Evolutionary conservation across 2,329 filamentous ascomycete genomes (phyloP).

Genomic region (Falciphora oryzae): DNA sequence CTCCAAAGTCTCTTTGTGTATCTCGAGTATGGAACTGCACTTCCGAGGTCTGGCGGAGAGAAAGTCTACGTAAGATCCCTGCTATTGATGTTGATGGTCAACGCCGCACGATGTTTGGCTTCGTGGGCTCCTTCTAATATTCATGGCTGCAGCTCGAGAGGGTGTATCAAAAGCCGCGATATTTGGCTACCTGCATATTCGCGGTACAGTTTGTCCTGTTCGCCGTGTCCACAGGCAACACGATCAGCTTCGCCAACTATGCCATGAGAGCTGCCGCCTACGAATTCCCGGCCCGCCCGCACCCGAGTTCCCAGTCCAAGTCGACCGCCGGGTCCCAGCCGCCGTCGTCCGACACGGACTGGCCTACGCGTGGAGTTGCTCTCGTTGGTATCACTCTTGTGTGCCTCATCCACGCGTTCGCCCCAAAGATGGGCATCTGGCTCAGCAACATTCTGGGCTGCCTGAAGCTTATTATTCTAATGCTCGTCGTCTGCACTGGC

Average conservation of each 20-base stretch:
- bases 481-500: constrained; percentile 25
- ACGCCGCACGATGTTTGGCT: not conserved
- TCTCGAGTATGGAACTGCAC: constrained; percentile 43
- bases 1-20: constrained; percentile 29
- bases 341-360: constrained; percentile 24
- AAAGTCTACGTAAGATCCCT: constrained; percentile 33
- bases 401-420: constrained; percentile 31
- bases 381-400: constrained; percentile 28
- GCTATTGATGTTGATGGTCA: not conserved
- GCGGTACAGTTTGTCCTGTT: constrained; percentile 30
- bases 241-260: constrained; percentile 28
- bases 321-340: no score
- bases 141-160: constrained; percentile 21
- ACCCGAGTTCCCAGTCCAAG: no score
- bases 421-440: constrained; percentile 26
- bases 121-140: constrained; percentile 3
- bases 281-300: not conserved
- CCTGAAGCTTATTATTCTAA: constrained; percentile 29
- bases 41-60: constrained; percentile 36
- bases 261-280: constrained; percentile 23
- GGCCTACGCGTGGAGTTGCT: constrained; percentile 28
- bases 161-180: constrained; percentile 27
- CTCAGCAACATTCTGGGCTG: constrained; percentile 29
- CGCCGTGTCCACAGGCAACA: constrained; percentile 29
- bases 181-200: constrained; percentile 31